Percentiles rank a stretch among this genome's conserved stretches.
Conservation (phyloP, 2,329 filamentous ascomycete species). For the Pseudogymnoascus sp. region DNA sequence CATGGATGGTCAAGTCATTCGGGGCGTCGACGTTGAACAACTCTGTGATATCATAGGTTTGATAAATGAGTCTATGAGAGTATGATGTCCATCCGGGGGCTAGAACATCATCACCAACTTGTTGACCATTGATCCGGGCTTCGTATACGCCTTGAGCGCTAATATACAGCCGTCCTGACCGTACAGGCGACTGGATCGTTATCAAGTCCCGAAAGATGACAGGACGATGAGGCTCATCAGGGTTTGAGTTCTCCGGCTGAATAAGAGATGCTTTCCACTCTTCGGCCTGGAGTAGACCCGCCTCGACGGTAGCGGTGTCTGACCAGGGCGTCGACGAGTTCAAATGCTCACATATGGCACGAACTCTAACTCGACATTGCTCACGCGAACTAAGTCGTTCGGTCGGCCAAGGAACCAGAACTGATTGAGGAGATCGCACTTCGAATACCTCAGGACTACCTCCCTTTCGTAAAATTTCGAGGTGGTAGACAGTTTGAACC, state of each 20-base stretch:
- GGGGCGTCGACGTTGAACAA: constrained; percentile 27
- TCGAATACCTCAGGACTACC: constrained; percentile 2
- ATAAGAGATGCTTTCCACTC: constrained; percentile 28
- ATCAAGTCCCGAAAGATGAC: constrained; percentile 30
- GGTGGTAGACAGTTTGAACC: constrained; percentile 36
- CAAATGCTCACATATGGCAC: constrained; percentile 19
- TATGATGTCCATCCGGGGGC: constrained; percentile 39
- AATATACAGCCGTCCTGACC: constrained; percentile 28
- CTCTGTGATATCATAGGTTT: constrained; percentile 42
- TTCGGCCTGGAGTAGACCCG: constrained; percentile 25
- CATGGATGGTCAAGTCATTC: constrained; percentile 35
- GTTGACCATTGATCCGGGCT: constrained; percentile 29
- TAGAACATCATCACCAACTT: constrained; percentile 25
- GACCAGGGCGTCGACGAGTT: constrained; percentile 25
- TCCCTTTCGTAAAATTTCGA: constrained; percentile 31
- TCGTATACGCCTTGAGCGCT: constrained; percentile 30
- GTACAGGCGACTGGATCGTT: constrained; percentile 11
- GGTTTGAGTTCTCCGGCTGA: constrained; percentile 18
- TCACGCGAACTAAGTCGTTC: constrained; percentile 24
- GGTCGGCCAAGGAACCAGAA: constrained; percentile 38
- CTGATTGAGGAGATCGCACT: constrained; percentile 24
- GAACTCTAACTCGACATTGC: constrained; percentile 23
- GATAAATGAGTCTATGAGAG: constrained; percentile 40
- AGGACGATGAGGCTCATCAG: constrained; percentile 24
- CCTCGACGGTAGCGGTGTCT: constrained; percentile 24